Conservation (phyloP, 2,329 filamentous ascomycete species). For the Byssothecium circinans region DNA sequence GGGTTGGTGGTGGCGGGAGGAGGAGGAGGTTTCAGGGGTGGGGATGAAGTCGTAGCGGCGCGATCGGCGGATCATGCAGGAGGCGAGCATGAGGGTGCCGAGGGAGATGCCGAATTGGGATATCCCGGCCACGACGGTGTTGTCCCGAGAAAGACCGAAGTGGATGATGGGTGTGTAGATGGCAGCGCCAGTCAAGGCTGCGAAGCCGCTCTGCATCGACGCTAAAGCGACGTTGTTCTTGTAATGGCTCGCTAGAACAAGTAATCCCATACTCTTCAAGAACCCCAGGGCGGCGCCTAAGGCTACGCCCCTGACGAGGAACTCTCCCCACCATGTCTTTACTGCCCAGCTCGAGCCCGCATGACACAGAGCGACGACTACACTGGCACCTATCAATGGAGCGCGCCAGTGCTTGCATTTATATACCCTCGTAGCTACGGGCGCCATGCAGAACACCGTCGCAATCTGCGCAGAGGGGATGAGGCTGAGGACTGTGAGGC, state of each 20-base stretch:
- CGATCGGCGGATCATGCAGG: constrained; percentile 6
- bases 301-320: constrained; percentile 15
- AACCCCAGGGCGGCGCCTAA: constrained; percentile 20
- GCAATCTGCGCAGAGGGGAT: constrained; percentile 17
- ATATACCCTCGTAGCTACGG: constrained; percentile 8
- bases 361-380: background rate
- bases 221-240: constrained; percentile 32
- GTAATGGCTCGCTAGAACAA: constrained; percentile 25
- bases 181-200: constrained; percentile 17
- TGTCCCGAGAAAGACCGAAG: constrained; percentile 1
- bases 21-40: too few species aligned
- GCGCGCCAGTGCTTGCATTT: background rate
- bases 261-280: constrained; percentile 12
- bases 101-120: constrained; percentile 5
- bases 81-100: constrained; percentile 10
- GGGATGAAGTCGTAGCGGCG: background rate
- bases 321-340: constrained; percentile 5
- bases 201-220: constrained; percentile 32
- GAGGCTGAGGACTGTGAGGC: background rate
- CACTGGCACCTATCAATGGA: background rate
- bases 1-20: background rate
- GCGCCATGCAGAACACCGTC: constrained; percentile 13
- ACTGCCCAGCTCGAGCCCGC: background rate
- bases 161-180: constrained; percentile 14
- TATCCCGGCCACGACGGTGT: background rate